Conservation (phyloP, 1,284 basidiomycete species). For the Boletus putidus region DNA sequence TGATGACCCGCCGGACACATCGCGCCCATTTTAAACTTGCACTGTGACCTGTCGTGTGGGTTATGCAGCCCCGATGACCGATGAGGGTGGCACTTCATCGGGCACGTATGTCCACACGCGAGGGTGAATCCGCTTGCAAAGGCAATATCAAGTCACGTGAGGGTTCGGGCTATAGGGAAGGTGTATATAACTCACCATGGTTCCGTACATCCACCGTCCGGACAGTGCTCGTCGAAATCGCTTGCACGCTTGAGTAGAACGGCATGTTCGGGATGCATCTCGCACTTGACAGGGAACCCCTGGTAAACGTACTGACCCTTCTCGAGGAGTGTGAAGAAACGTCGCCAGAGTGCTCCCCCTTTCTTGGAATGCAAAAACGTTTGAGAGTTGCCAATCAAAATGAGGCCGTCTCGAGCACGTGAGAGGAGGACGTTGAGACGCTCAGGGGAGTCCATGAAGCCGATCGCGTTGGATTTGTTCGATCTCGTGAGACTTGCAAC, state of each 20-base stretch:
- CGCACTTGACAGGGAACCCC: constrained; percentile 58
- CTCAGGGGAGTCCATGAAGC: constrained; percentile 66
- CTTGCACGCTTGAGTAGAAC: constrained; percentile 40
- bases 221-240: constrained; percentile 55
- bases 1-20: constrained; percentile 13
- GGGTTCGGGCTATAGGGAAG: not conserved
- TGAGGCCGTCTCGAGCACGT: constrained; percentile 57
- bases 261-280: constrained; percentile 48
- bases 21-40: constrained; percentile 20
- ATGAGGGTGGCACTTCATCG: constrained; percentile 51
- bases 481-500: constrained; percentile 58
- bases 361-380: constrained; percentile 57
- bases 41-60: constrained; percentile 40
- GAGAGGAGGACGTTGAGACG: constrained; percentile 66
- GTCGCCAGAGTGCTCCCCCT: constrained; percentile 52
- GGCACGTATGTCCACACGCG: constrained; percentile 51
- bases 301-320: constrained; percentile 49
- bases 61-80: not conserved
- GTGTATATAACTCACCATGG: constrained; percentile 42
- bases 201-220: constrained; percentile 60
- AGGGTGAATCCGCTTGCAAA: constrained; percentile 9
- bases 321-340: constrained; percentile 47
- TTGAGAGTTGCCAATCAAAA: constrained; percentile 61
- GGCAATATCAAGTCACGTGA: not conserved
- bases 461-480: constrained; percentile 54